Percentiles rank a stretch among this genome's conserved stretches.
These are phyloP conservation scores for Nothophytophthora sp. DNA, from an alignment of 352 stramenopile genomes.

Conservation along the genomic window DNA sequence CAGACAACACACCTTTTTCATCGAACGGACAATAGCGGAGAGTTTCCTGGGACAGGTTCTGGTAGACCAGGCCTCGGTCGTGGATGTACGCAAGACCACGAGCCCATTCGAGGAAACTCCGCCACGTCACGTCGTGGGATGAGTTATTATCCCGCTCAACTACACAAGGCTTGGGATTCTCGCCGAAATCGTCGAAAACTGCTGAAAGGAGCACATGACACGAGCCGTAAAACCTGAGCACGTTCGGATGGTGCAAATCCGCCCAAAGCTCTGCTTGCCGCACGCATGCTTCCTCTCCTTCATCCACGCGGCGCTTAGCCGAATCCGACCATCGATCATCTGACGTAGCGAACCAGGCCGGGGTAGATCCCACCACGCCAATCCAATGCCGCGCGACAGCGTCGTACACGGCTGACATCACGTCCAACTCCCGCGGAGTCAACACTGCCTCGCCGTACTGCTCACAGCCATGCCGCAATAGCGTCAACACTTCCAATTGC, in stretches of 20 bases:
- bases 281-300: background rate
- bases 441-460: conserved; percentile 1
- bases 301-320: no score
- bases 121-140: background rate
- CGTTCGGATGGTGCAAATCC: conserved; percentile 11
- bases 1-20: background rate
- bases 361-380: background rate
- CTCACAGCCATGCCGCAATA: conserved; percentile 3
- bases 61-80: background rate
- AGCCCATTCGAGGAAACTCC: background rate
- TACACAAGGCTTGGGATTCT: no score
- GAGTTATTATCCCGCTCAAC: no score
- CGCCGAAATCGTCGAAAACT: no score
- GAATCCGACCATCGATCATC: background rate
- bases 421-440: background rate
- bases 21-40: background rate
- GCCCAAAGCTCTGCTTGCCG: background rate
- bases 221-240: conserved; percentile 8
- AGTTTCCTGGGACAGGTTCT: background rate
- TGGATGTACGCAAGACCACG: background rate
- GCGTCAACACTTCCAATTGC: conserved; percentile 8
- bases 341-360: conserved; percentile 8
- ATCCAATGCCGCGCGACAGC: background rate
- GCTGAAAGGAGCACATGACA: conserved; percentile 3
- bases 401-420: conserved; percentile 6